Percentiles rank a stretch among this genome's conserved stretches.
Evolutionary conservation across 495 filamentous ascomycete species (phyloP).

Genomic region (Filosporella fistucella): DNA sequence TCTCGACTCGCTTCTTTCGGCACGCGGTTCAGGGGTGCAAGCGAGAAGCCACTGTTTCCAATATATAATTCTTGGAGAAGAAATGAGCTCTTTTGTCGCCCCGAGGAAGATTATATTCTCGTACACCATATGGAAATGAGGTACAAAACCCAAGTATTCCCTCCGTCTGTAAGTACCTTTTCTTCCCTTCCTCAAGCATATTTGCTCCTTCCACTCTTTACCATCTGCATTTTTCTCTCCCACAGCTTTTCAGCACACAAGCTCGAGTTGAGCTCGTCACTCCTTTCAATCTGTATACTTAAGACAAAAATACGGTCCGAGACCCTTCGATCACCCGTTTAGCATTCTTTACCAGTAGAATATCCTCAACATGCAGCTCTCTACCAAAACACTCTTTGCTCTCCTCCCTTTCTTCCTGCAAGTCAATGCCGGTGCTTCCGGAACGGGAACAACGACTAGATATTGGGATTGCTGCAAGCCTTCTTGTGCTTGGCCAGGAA

Average conservation of each 20-base stretch:
- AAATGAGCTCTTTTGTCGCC: too few relatives aligned
- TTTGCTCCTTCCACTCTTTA: not conserved
- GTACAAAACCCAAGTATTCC: too few relatives aligned
- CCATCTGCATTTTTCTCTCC: not conserved
- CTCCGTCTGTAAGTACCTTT: not conserved
- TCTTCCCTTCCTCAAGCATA: not conserved
- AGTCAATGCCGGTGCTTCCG: constrained; percentile 11
- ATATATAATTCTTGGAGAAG: too few relatives aligned
- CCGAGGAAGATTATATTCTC: too few relatives aligned
- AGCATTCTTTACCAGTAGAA: too few relatives aligned
- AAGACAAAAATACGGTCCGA: not conserved
- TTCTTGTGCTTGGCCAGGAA: constrained; percentile 57
- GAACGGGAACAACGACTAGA: constrained; percentile 49
- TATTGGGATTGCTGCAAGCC: constrained; percentile 28
- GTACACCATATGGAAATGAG: too few relatives aligned
- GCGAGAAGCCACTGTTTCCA: too few relatives aligned
- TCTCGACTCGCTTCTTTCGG: too few relatives aligned
- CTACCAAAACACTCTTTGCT: constrained; percentile 16
- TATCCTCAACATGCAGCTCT: constrained; percentile 13
- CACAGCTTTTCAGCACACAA: not conserved
- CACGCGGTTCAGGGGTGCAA: too few relatives aligned
- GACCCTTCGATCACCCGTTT: too few relatives aligned
- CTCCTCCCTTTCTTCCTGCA: constrained; percentile 21
- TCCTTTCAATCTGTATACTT: constrained; percentile 1
- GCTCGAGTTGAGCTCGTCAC: constrained; percentile 4